Percentiles rank a stretch among this genome's conserved stretches.
Conservation (phyloP, 1,284 basidiomycete species). For the Pterulicium gracile region DNA sequence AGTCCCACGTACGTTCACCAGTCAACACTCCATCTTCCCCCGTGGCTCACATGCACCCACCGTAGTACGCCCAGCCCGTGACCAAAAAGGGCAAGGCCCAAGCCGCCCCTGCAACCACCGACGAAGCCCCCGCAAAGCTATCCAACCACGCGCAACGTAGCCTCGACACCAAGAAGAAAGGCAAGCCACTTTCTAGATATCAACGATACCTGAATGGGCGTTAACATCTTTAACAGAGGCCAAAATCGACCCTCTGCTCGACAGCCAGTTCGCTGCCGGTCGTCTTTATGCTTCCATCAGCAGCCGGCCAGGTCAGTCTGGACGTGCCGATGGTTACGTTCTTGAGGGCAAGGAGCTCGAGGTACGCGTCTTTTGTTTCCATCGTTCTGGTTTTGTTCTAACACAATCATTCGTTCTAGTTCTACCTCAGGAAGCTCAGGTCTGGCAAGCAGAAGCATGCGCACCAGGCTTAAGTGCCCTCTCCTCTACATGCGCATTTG, state of each 20-base stretch:
- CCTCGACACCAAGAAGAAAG: slow-evolving; percentile 84
- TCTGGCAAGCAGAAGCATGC: slow-evolving; percentile 91
- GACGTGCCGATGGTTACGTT: slow-evolving; percentile 90
- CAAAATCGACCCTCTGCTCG: slow-evolving; percentile 83
- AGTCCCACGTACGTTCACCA: slow-evolving; percentile 70
- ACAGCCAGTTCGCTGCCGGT: slow-evolving; percentile 79
- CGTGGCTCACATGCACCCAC: slow-evolving; percentile 8
- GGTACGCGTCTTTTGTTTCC: slow-evolving; percentile 47
- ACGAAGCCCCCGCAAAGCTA: slow-evolving; percentile 63
- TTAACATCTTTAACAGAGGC: no score
- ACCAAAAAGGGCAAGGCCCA: slow-evolving; percentile 76
- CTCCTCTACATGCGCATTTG: not conserved
- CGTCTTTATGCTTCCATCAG: slow-evolving; percentile 84
- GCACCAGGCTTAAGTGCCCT: slow-evolving; percentile 28
- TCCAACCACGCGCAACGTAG: slow-evolving; percentile 84
- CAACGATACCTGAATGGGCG: slow-evolving; percentile 5
- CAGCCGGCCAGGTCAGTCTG: slow-evolving; percentile 89
- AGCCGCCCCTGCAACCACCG: slow-evolving; percentile 29
- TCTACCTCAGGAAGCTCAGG: slow-evolving; percentile 89
- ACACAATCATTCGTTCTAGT: slow-evolving; percentile 34
- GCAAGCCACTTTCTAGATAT: slow-evolving; percentile 27
- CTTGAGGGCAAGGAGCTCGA: slow-evolving; percentile 96
- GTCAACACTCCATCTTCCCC: slow-evolving; percentile 1
- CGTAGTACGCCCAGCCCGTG: slow-evolving; percentile 83
- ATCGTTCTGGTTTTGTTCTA: slow-evolving; percentile 8